A percentile compares a stretch with the other conserved stretches of the same genome.
phyloP scores from a whole-genome alignment of 129 eudicot genomes.

The Pseudognaphalium luteoalbum region DNA sequence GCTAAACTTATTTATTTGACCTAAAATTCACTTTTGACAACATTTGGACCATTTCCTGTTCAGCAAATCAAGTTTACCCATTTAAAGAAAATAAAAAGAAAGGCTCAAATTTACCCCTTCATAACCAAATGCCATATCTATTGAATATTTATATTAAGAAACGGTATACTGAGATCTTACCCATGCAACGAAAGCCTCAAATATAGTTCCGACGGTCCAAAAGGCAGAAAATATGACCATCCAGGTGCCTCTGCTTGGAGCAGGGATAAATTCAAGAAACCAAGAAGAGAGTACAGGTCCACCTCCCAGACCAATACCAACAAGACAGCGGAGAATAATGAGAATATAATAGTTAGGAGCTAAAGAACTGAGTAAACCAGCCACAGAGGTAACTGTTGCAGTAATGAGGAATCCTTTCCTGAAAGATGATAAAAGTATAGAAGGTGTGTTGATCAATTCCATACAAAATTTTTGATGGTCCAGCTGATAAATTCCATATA shows the following conservation, averaged over 20 bases:
- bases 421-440: neutral
- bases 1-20: neutral
- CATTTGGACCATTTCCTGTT: neutral
- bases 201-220: conserved; percentile 82
- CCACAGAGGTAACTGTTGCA: conserved; percentile 50
- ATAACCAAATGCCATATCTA: neutral
- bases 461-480: neutral
- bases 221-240: conserved; percentile 72
- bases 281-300: conserved; percentile 76
- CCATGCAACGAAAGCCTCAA: conserved; percentile 80
- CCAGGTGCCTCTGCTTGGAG: conserved; percentile 73
- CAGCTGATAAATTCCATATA: too few relatives aligned
- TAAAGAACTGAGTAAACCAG: conserved; percentile 63
- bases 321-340: conserved; percentile 58
- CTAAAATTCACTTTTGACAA: neutral
- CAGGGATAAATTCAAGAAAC: conserved; percentile 78
- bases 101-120: neutral
- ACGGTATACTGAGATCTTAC: conserved; percentile 32
- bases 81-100: neutral
- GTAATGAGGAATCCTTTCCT: conserved; percentile 70
- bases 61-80: neutral
- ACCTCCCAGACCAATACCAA: conserved; percentile 77
- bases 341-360: conserved; percentile 58
- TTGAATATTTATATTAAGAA: conserved; percentile 3
- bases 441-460: neutral